Evolutionary conservation across 1,139 yeast genomes (phyloP), one percentile per base, ranked within the genome.

Genomic region (Yamadazyma triangularis): DNA sequence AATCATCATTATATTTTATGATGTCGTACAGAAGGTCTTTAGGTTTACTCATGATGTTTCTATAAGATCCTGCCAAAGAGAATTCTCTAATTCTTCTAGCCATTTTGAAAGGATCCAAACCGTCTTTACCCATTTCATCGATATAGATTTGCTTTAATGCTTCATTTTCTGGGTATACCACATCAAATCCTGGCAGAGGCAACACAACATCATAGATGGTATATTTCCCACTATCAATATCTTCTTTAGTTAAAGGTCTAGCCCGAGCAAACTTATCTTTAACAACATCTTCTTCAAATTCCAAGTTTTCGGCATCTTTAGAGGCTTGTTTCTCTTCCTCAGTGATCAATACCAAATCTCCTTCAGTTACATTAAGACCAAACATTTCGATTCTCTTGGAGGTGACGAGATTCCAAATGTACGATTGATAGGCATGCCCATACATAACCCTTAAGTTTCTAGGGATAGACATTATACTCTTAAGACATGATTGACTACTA

Each of bases 361-460:
- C 99, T 26, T 66, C 81, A 33, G 83, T 80, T 16, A 84, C 76
- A 20, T 70, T 57, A 40, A 76, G 50, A 1, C 97, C 97, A 57
- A 71, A 81, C 35, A 79, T 53, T 45, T 75, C 77, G 31, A 88
- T 66, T 51, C 98, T 72, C 45, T 75, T 77, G 33, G 94, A 82
- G 0, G 89, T 93, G 14, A 82, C 95, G 35, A 70, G 54, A 51
- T 93, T 93, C 99, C 98, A 93, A 25, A 93, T 74, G 48, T 81
- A 91, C 40, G 96, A 87, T 59, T 93, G 98, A 53, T 93, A 93
- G 2, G 98, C 95, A 59, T 93, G 99, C 2, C 83, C 95, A 52
- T 93, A 93, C 94, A 93, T 91, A 40, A 88, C 77, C 50, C 96
- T 71, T 51, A 93, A 67, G 52, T 89, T 89, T 56, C 96, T 75